Evolutionary conservation across 2,329 filamentous ascomycete species (phyloP).

Genomic region (Phyllosticta citribraziliensis): DNA sequence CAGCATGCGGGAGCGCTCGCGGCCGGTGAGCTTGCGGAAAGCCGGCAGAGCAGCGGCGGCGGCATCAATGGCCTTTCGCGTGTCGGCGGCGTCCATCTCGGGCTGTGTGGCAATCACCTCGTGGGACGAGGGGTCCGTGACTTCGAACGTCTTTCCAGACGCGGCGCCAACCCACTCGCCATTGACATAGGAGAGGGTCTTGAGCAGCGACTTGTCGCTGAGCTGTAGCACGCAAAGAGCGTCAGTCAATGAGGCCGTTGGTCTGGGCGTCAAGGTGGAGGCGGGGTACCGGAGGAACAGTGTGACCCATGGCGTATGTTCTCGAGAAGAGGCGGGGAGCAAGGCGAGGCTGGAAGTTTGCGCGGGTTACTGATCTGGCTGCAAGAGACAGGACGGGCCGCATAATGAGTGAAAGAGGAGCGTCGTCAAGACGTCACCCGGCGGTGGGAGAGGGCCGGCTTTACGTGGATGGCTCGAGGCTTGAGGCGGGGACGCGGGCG

Average conservation of each 20-base stretch:
- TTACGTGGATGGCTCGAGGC: background rate
- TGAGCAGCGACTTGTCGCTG: slow-evolving; percentile 56
- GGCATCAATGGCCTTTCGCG: slow-evolving; percentile 71
- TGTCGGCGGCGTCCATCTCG: slow-evolving; percentile 72
- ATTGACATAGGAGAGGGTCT: slow-evolving; percentile 77
- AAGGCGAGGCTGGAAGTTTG: slow-evolving; percentile 21
- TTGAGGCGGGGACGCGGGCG: background rate
- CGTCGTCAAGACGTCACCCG: background rate
- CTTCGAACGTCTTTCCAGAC: slow-evolving; percentile 86
- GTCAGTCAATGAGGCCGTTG: slow-evolving; percentile 1
- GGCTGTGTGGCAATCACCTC: slow-evolving; percentile 73
- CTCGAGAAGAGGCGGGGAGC: slow-evolving; percentile 26
- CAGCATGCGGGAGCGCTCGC: slow-evolving; percentile 64
- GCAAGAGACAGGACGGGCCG: slow-evolving; percentile 12
- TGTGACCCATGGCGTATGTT: slow-evolving; percentile 36
- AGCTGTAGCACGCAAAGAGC: slow-evolving; percentile 23
- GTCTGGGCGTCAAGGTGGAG: background rate
- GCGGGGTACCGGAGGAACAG: slow-evolving; percentile 27
- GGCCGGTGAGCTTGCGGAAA: slow-evolving; percentile 62
- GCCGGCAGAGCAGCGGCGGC: slow-evolving; percentile 64
- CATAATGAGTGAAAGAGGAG: slow-evolving; percentile 10
- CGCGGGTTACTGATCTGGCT: slow-evolving; percentile 15
- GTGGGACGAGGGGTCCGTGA: slow-evolving; percentile 76
- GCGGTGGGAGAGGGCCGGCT: background rate
- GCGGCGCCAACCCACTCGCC: slow-evolving; percentile 82